Percentiles rank a stretch among this genome's conserved stretches.
These are phyloP conservation scores for Russula dissimulans DNA, from an alignment of 768 basidiomycete species.

Conservation along the genomic window DNA sequence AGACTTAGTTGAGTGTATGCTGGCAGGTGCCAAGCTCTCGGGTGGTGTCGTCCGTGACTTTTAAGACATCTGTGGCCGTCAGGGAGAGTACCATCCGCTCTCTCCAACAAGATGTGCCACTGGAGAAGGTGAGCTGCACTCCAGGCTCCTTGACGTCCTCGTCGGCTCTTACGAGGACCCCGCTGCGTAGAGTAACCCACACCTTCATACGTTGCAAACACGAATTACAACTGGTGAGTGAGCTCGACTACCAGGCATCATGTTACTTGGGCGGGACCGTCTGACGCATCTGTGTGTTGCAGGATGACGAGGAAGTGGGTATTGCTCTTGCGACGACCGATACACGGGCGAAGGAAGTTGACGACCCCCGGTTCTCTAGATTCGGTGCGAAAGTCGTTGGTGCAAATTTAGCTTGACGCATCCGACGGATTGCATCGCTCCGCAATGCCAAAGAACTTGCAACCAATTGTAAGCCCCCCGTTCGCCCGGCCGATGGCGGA, in stretches of 20 bases:
- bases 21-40: constrained; percentile 9
- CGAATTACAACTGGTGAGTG: constrained; percentile 17
- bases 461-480: constrained; percentile 15
- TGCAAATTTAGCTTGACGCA: constrained; percentile 14
- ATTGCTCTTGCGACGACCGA: background rate
- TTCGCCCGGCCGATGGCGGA: constrained; percentile 9
- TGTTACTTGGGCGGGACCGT: background rate
- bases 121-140: constrained; percentile 53
- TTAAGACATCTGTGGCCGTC: constrained; percentile 4
- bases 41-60: constrained; percentile 2
- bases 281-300: constrained; percentile 1
- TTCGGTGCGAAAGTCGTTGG: constrained; percentile 15
- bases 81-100: constrained; percentile 1
- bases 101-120: constrained; percentile 46
- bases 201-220: constrained; percentile 28
- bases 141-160: constrained; percentile 1
- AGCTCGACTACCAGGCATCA: background rate
- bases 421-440: constrained; percentile 8
- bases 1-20: constrained; percentile 2
- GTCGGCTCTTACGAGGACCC: constrained; percentile 18
- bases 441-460: constrained; percentile 21
- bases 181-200: constrained; percentile 47
- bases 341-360: background rate
- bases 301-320: constrained; percentile 17
- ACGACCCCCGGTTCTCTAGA: background rate